These are phyloP conservation scores for Alloteropsis semialata DNA, from an alignment of 176 grass and related monocot genomes.

Conservation along the genomic window DNA sequence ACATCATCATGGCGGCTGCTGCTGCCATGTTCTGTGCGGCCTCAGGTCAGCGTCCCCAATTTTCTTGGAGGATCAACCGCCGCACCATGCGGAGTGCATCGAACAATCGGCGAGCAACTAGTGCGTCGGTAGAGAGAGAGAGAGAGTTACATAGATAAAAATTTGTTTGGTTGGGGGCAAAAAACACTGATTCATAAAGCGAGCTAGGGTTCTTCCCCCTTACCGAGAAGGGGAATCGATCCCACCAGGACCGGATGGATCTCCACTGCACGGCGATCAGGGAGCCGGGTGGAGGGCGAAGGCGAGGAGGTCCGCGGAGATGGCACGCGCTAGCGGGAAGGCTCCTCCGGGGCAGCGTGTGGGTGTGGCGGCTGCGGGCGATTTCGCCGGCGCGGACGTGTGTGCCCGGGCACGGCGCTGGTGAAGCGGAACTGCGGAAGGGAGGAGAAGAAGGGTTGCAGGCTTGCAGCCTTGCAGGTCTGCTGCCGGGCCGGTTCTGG, in stretches of 20 bases:
- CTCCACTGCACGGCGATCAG: neutral
- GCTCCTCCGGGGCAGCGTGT: neutral
- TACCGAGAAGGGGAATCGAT: neutral
- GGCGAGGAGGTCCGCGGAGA: neutral
- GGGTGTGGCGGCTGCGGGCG: neutral
- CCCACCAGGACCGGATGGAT: neutral
- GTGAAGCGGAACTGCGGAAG: neutral
- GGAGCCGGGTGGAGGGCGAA: neutral
- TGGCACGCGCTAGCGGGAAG: neutral
- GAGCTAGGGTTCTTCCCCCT: neutral
- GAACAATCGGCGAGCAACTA: neutral
- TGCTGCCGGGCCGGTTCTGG: neutral
- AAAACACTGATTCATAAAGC: neutral
- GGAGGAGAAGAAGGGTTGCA: neutral
- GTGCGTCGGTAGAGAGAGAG: neutral
- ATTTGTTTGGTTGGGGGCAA: neutral
- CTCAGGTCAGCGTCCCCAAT: neutral
- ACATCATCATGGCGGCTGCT: constrained; percentile 28
- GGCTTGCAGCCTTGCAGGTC: neutral
- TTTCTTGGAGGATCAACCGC: neutral
- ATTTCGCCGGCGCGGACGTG: neutral
- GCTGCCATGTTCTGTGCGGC: neutral
- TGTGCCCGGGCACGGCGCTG: neutral
- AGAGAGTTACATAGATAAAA: too few relatives aligned
- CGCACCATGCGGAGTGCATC: neutral